phyloP scores from a whole-genome alignment of 371 early-diverging fungal species.

The Mucor circinelloides region DNA sequence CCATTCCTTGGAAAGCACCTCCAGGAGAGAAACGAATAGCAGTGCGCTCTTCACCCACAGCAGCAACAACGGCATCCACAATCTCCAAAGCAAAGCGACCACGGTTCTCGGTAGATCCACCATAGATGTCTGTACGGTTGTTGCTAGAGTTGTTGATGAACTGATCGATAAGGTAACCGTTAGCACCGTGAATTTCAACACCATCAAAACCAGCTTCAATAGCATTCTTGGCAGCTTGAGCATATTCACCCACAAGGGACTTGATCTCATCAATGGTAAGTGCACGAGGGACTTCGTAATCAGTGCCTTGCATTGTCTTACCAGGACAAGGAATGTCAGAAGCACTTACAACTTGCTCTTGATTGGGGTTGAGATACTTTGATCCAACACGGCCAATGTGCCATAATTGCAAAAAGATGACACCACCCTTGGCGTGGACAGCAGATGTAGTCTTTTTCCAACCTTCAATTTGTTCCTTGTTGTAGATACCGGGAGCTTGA shows the following conservation, averaged over 20 bases:
- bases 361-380: not conserved
- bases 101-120: constrained; percentile 76
- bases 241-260: constrained; percentile 59
- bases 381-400: constrained; percentile 28
- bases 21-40: too few species aligned
- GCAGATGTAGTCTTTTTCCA: constrained; percentile 55
- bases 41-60: constrained; percentile 22
- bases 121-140: constrained; percentile 58
- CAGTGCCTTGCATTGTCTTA: not conserved
- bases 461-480: constrained; percentile 41
- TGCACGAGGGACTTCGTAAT: constrained; percentile 55
- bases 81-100: constrained; percentile 65
- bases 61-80: constrained; percentile 47
- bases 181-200: constrained; percentile 73
- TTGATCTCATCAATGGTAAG: constrained; percentile 63
- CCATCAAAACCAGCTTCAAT: too few species aligned
- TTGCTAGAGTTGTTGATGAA: constrained; percentile 61
- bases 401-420: constrained; percentile 59
- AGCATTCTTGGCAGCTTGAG: constrained; percentile 38
- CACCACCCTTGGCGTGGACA: constrained; percentile 51
- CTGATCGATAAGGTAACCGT: constrained; percentile 67
- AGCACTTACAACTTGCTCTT: constrained; percentile 18
- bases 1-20: constrained; percentile 21
- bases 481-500: constrained; percentile 39
- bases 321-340: constrained; percentile 19